A percentile compares a stretch with the other conserved stretches of the same genome.
Conservation (phyloP, 148 eudicot genomes). For the Chenopodium formosanum region DNA sequence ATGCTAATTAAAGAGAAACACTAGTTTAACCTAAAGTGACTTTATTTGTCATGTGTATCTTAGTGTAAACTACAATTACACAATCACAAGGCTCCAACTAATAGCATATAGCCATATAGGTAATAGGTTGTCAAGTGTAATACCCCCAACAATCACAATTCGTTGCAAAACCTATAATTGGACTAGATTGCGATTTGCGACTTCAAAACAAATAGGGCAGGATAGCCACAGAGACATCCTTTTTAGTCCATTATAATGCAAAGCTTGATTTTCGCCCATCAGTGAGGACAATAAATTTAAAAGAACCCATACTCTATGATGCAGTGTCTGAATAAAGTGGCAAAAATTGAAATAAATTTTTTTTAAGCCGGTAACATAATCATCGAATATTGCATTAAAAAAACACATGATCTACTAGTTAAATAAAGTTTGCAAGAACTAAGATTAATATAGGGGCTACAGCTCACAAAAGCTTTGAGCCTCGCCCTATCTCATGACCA, state of each 20-base stretch:
- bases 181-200: not conserved
- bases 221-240: not conserved
- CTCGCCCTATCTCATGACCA: not conserved
- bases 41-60: not conserved
- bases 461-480: not conserved
- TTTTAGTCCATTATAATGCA: not conserved
- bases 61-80: not conserved
- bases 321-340: not conserved
- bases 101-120: not conserved
- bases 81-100: not conserved
- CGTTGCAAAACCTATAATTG: not conserved
- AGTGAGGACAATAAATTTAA: not conserved
- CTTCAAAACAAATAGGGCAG: not conserved
- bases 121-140: not conserved
- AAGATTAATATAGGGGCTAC: not conserved
- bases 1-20: not conserved
- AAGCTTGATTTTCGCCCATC: not conserved
- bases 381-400: not conserved
- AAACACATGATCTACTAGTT: not conserved
- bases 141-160: not conserved
- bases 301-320: not conserved
- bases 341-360: too few species aligned
- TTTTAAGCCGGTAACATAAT: not conserved
- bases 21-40: not conserved
- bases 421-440: not conserved